phyloP scores from a whole-genome alignment of 202 grass and related monocot genomes.

The Eragrostis tef region DNA sequence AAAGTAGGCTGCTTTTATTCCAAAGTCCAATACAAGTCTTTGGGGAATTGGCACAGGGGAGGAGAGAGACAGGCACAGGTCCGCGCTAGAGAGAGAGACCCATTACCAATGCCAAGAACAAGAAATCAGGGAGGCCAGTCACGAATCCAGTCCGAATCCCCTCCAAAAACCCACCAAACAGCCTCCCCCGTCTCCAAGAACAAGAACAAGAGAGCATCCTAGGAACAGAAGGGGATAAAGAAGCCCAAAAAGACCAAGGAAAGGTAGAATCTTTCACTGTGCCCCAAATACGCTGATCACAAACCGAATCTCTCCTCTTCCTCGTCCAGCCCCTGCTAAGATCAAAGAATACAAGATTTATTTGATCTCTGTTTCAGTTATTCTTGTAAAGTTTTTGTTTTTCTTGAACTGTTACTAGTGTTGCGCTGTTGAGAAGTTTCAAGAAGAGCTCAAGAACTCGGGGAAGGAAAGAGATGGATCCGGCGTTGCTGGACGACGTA shows the following conservation, averaged over 20 bases:
- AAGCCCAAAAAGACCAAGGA: conserved; percentile 27
- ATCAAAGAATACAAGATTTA: conserved; percentile 28
- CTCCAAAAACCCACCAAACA: conserved; percentile 55
- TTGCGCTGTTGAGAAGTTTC: conserved; percentile 51
- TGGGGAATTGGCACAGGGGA: conserved; percentile 37
- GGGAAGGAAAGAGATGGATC: conserved; percentile 67
- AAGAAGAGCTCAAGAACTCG: conserved; percentile 36
- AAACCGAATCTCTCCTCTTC: background rate
- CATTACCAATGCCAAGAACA: conserved; percentile 54
- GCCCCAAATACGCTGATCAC: conserved; percentile 31
- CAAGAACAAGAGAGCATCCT: conserved; percentile 56
- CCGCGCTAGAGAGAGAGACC: conserved; percentile 20
- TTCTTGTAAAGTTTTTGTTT: conserved; percentile 16
- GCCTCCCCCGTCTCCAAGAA: conserved; percentile 46
- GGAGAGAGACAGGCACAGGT: conserved; percentile 30
- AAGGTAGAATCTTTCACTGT: conserved; percentile 55
- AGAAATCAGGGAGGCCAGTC: conserved; percentile 47
- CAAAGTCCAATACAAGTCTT: conserved; percentile 57
- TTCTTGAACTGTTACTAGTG: conserved; percentile 42
- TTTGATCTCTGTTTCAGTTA: conserved; percentile 36
- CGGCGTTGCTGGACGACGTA: conserved; percentile 71
- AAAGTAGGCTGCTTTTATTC: conserved; percentile 41
- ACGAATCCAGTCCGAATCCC: conserved; percentile 57
- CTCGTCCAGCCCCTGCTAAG: conserved; percentile 13
- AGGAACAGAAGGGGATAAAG: conserved; percentile 23